phyloP scores from a whole-genome alignment of 2,329 filamentous ascomycete genomes.

The Venturia carpophila region DNA sequence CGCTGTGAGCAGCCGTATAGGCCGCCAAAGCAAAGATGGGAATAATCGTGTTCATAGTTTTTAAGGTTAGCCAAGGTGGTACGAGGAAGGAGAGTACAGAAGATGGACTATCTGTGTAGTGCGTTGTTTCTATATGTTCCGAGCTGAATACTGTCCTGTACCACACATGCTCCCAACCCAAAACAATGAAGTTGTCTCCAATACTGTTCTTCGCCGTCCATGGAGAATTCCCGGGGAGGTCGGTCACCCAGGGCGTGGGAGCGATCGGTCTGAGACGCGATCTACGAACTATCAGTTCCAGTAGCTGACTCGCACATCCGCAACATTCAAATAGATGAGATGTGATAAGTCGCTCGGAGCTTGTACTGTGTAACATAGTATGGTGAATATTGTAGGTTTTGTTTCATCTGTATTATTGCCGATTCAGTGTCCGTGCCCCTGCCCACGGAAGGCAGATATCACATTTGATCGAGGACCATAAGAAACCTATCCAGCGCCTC shows the following conservation, averaged over 20 bases:
- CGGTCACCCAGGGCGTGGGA: neutral
- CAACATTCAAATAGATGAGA: neutral
- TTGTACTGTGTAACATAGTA: no score
- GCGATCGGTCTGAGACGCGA: neutral
- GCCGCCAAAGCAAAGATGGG: neutral
- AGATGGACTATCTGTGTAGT: no score
- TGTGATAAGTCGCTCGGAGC: neutral
- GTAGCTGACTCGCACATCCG: neutral
- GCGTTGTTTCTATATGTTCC: no score
- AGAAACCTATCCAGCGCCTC: neutral
- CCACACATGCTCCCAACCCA: no score
- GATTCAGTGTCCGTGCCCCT: neutral
- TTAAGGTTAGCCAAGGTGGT: no score
- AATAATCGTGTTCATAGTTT: conserved; percentile 2
- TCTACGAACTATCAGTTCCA: neutral
- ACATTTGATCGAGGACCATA: neutral
- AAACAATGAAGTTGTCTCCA: no score
- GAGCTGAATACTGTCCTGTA: no score
- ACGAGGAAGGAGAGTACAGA: no score
- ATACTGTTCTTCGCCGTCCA: neutral
- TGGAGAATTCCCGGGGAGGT: neutral
- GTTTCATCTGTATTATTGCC: neutral
- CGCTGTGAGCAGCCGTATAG: conserved; percentile 14
- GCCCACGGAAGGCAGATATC: neutral
- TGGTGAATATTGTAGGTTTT: neutral